Evolutionary conservation across 805 yeast species (phyloP).

Genomic region (Wickerhamomyces alni): DNA sequence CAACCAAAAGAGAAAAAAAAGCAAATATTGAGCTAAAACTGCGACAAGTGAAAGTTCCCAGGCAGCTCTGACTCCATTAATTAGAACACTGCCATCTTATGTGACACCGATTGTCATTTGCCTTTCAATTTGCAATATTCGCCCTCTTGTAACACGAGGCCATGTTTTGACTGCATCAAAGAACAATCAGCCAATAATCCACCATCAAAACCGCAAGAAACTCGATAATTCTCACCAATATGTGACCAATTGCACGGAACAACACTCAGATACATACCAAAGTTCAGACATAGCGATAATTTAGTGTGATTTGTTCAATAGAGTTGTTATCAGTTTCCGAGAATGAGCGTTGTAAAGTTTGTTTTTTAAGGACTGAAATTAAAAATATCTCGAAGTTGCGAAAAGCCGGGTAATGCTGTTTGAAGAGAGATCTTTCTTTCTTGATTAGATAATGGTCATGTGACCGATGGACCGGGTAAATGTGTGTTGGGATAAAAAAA

Average conservation of each 20-base stretch:
- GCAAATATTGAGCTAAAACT: no score
- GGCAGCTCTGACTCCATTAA: no score
- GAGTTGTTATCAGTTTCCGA: constrained; percentile 5
- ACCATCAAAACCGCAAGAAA: background rate
- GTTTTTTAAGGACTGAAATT: background rate
- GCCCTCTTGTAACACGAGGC: no score
- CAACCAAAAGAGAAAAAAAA: background rate
- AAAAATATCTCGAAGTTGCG: no score
- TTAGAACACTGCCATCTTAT: no score
- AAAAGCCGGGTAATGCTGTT: background rate
- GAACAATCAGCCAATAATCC: background rate
- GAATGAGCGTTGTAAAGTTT: constrained; percentile 1
- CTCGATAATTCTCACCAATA: no score
- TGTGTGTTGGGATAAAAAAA: no score
- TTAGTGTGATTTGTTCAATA: background rate
- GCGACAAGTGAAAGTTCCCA: no score
- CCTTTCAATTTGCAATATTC: no score
- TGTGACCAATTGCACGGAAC: background rate
- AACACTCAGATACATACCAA: constrained; percentile 47
- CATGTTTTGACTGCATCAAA: no score
- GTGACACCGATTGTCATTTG: no score
- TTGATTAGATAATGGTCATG: background rate
- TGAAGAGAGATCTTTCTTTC: no score
- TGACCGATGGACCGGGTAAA: background rate
- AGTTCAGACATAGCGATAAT: constrained; percentile 54